A percentile compares a stretch with the other conserved stretches of the same genome.
phyloP scores from a whole-genome alignment of 768 basidiomycete genomes.

The Boletus reticulatus region DNA sequence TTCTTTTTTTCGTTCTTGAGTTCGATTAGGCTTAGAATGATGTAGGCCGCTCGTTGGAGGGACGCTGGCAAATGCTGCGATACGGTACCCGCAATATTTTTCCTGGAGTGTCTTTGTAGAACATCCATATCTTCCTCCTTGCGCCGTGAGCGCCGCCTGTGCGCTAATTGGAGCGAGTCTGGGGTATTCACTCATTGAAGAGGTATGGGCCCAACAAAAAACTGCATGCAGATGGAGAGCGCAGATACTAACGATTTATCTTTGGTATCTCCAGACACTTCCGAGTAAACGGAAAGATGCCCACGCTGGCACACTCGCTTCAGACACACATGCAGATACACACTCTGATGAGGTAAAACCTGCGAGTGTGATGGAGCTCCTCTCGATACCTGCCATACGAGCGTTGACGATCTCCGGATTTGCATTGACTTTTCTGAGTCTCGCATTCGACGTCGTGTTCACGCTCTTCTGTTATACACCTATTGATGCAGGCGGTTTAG shows the following conservation, averaged over 20 bases:
- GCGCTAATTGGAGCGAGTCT: constrained; percentile 6
- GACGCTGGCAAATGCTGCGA: constrained; percentile 18
- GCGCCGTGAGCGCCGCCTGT: constrained; percentile 10
- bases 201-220: constrained; percentile 6
- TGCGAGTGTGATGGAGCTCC: constrained; percentile 33
- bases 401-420: constrained; percentile 51
- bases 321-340: not conserved
- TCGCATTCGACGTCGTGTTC: constrained; percentile 61
- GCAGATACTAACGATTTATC: not conserved
- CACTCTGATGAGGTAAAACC: constrained; percentile 7
- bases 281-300: constrained; percentile 10
- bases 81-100: constrained; percentile 13
- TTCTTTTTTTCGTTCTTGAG: not conserved
- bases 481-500: constrained; percentile 51
- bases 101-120: constrained; percentile 9
- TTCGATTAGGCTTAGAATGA: not conserved
- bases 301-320: not conserved
- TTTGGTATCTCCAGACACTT: constrained; percentile 12
- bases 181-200: constrained; percentile 18
- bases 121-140: constrained; percentile 19
- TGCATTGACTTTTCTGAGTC: constrained; percentile 49
- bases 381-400: constrained; percentile 50
- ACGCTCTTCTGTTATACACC: constrained; percentile 64
- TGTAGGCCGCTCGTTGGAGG: constrained; percentile 22
- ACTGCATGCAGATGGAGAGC: too few relatives aligned